A percentile compares a stretch with the other conserved stretches of the same genome.
phyloP scores from a whole-genome alignment of 1,284 basidiomycete genomes.

The Naganishia cerealis region DNA sequence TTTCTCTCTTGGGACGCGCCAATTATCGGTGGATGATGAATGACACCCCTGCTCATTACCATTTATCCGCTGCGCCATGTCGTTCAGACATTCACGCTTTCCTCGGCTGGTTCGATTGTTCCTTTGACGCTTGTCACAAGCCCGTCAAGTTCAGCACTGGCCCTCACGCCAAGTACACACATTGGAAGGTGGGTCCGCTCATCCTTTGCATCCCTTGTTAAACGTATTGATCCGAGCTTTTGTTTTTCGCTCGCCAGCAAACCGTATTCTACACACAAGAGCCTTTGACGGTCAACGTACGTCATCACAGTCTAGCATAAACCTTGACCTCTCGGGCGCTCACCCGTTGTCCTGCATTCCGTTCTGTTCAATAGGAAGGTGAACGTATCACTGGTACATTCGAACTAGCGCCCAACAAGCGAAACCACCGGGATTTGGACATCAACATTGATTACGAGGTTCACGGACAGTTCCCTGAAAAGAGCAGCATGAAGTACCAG shows the following conservation, averaged over 20 bases:
- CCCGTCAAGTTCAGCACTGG: conserved; percentile 92
- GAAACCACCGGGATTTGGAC: conserved; percentile 90
- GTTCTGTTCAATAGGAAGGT: conserved; percentile 55
- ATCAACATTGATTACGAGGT: conserved; percentile 74
- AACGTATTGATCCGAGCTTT: conserved; percentile 49
- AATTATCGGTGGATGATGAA: too few species aligned
- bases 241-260: conserved; percentile 57
- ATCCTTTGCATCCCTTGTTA: conserved; percentile 57
- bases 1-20: background rate
- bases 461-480: conserved; percentile 49
- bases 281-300: conserved; percentile 58
- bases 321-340: background rate
- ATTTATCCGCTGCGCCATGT: too few species aligned
- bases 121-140: conserved; percentile 94
- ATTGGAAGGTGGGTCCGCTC: conserved; percentile 67
- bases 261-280: conserved; percentile 93
- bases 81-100: conserved; percentile 88
- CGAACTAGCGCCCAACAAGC: conserved; percentile 76
- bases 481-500: conserved; percentile 55
- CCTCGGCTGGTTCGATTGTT: conserved; percentile 98
- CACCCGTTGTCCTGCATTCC: background rate
- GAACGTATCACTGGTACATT: conserved; percentile 72
- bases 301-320: conserved; percentile 30
- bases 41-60: conserved; percentile 10
- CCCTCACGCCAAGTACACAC: conserved; percentile 92